Conservation (phyloP, 2,329 filamentous ascomycete species). For the Verticillium longisporum region DNA sequence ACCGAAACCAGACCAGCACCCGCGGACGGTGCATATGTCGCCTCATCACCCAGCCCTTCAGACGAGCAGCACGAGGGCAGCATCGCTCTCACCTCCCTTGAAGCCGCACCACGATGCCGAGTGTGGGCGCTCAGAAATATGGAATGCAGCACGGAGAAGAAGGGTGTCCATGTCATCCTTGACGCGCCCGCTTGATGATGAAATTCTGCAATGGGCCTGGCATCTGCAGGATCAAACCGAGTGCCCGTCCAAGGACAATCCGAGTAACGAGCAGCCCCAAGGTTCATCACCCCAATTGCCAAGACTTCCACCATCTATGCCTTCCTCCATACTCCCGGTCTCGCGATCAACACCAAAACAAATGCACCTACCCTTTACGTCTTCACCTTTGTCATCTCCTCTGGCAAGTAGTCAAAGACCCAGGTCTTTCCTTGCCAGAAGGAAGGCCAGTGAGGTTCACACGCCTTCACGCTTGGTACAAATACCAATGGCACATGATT, state of each 20-base stretch:
- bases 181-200: background rate
- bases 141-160: background rate
- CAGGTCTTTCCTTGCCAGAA: background rate
- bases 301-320: background rate
- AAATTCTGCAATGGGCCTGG: background rate
- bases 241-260: background rate
- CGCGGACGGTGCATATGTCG: too few species aligned
- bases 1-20: too few species aligned
- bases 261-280: background rate
- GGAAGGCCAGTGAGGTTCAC: background rate
- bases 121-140: too few species aligned
- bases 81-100: too few species aligned
- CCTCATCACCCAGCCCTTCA: too few species aligned
- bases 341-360: background rate
- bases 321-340: background rate
- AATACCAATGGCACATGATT: conserved; percentile 23
- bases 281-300: background rate
- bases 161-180: background rate
- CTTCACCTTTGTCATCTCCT: conserved; percentile 30
- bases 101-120: too few species aligned
- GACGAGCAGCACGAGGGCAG: too few species aligned
- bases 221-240: background rate
- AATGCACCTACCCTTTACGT: background rate
- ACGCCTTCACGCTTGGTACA: background rate
- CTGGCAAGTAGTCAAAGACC: conserved; percentile 14